Evolutionary conservation across 1,139 yeast genomes (phyloP), one percentile per base, ranked within the genome.

Genomic region (Blastobotrys serpentis): DNA sequence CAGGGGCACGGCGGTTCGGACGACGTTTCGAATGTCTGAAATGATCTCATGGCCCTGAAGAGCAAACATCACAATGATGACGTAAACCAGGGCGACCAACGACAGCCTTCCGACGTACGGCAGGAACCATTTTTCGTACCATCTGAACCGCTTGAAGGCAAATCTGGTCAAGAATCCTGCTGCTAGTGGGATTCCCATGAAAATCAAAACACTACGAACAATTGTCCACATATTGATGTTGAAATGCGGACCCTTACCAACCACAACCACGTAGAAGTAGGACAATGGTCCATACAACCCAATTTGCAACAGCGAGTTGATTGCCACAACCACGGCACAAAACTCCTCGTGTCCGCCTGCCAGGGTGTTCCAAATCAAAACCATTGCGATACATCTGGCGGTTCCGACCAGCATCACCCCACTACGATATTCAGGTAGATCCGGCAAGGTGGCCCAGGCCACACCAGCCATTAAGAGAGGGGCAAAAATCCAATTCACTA

Each of bases 361-460:
- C 16, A 80, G 67, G 19, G 76, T 74, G 57, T 77, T 79, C 85
- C 84, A 80, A n/a, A 79, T 62, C 43, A 80, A 63, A 0, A 79
- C 83, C 84, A 80, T 80, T 23, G 84, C 84, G 55, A 80, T 78
- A 60, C 85, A 80, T 50, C 85, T 62, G 2, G 83, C 84, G 39
- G 77, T 56, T 1, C 85, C 85, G 43, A 80, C 78, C 75, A 80
- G 72, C 37, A 80, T 77, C 4, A 80, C 68, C 0, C 85, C 84
- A 30, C 66, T 67, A 46, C 84, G 66, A 48, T 75, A 75, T 49
- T 77, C 84, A 4, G 65, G 66, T 47, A 71, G 59, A 51, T 78
- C 77, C 46, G 77, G 77, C 46, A 80, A 58, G 0, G 73, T 70
- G 33, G 76, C 63, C 84, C 85, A 80, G 0, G 81, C 76, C 16